Conservation (phyloP, 345 rosid species). For the Rhizophora mangle region DNA sequence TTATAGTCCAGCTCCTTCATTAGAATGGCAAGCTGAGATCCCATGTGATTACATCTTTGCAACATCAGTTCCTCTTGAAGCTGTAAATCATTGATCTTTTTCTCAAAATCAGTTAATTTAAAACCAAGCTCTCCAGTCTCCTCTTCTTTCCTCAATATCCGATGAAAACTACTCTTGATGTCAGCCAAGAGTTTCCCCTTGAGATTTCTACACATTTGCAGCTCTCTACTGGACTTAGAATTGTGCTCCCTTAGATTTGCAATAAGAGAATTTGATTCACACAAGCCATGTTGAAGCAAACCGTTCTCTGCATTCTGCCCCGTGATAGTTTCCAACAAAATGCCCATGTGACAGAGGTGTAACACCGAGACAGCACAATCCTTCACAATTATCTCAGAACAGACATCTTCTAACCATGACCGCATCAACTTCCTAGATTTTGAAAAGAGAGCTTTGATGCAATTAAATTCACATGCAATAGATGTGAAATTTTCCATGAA, state of each 20-base stretch:
- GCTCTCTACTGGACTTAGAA: conserved; percentile 66
- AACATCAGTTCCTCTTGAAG: conserved; percentile 86
- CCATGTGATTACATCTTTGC: conserved; percentile 74
- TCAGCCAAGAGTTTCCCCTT: conserved; percentile 81
- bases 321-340: conserved; percentile 74
- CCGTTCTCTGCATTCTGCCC: conserved; percentile 83
- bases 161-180: conserved; percentile 73
- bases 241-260: conserved; percentile 74
- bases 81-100: conserved; percentile 60
- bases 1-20: conserved; percentile 70
- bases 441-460: conserved; percentile 47
- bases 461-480: conserved; percentile 44
- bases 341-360: conserved; percentile 88
- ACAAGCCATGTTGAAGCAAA: conserved; percentile 75
- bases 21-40: conserved; percentile 71
- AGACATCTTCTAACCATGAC: conserved; percentile 80
- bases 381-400: conserved; percentile 85
- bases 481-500: conserved; percentile 40
- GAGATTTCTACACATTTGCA: conserved; percentile 63
- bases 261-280: conserved; percentile 62
- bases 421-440: conserved; percentile 52
- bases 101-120: conserved; percentile 65
- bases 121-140: conserved; percentile 56
- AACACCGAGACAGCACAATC: conserved; percentile 88
- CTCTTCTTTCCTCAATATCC: conserved; percentile 74